Evolutionary conservation across 495 filamentous ascomycete genomes (phyloP), one percentile per base, ranked within the genome.

Genomic region (Penicillium dipodomyicola): DNA sequence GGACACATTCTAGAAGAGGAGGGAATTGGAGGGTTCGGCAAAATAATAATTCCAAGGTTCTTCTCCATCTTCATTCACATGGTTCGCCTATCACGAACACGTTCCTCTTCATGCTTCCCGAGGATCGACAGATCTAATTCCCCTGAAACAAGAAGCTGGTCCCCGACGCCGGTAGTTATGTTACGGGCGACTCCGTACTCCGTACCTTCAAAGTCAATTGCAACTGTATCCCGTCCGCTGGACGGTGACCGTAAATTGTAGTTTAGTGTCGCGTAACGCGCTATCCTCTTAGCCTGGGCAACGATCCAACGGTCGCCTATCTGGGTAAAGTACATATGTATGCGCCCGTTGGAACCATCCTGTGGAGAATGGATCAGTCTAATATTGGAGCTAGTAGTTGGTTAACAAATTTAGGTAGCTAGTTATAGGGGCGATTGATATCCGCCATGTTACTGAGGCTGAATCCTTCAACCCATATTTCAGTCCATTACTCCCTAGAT

Each of bases 291-390:
- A 37, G 9, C 9, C 23, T 40, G 25, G 22, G 17, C 30, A 37
- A 37, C 7, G 12, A 23, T 35, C 41, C 42, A 46, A 54, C 52
- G 52, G 52, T 54, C 52, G 52, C 52, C 30, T 29, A 19, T 27
- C 35, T 29, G n/a, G 52, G 42, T 47, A 12, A 47, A 47, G 20
- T 14, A 25, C 6, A 17, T 9, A 39, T 17, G 30, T 12, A 33
- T 33, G 32, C 27, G 17, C 20, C 30, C 52, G 41, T 44, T 53
- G 33, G 42, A 47, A 54, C 32, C 39, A 54, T 23, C 19, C 1
- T 52, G 49, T 54, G 52, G 52, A 54, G 52, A 37, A 46, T 39
- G 27, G 52, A 40, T 29, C 20, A 47, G 30, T 39, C 35, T 41
- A 20, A 30, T 33, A 17, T 33, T 49, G 11, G 4, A 29, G 9